Base-by-base conservation (phyloP, 805 yeast genomes). In the Nadsonia fulvescens region DNA sequence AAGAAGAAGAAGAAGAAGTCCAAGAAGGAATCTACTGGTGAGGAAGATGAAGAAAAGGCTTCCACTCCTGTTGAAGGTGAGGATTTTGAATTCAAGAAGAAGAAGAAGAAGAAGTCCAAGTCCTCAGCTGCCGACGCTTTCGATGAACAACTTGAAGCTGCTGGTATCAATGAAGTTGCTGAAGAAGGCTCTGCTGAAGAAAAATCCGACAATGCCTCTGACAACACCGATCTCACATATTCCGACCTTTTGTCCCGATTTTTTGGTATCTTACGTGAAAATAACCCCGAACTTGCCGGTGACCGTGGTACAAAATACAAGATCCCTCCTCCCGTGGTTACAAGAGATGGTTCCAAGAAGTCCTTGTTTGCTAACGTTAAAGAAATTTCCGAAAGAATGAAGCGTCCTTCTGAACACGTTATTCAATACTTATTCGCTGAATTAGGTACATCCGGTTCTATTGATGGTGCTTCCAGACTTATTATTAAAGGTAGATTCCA, bases 361-460 rank as follows among this genome's bases (percentile, higher is more conserved):
- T 82, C 98, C 9, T 69, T 83, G 46, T 89, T 89, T 50, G 82
- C 94, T 38, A 89, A 89, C 54, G 83, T 89, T 39, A 93, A 83
- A 58, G 93, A 78, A 45, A 89, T 89, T 42, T 68, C 93, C 36
- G 78, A 78, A 40, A 89, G 82, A 31, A 66, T 89, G 61, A 95
- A 89, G 56, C 73, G 99, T 61, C 77, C 82, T 29, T 89, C 93
- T 40, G 98, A 89, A 47, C 98, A 89, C 58, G 71, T 89, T 38
- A 89, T 89, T 53, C 94, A 82, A 60, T 89, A 76, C 56, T 58
- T 89, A 55, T 89, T 89, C 57, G 95, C 96, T 1, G 99, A 89
- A 61, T 65, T 89, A 66, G 99, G 99, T 72, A 89, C 99, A 12
- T 81, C 96, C 2, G 99, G 99, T 49, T 83, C 95, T 30, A 86